Evolutionary conservation across 306 rosid species (phyloP), one percentile per base, ranked within the genome.

Genomic region (Amphicarpaea edgeworthii): DNA sequence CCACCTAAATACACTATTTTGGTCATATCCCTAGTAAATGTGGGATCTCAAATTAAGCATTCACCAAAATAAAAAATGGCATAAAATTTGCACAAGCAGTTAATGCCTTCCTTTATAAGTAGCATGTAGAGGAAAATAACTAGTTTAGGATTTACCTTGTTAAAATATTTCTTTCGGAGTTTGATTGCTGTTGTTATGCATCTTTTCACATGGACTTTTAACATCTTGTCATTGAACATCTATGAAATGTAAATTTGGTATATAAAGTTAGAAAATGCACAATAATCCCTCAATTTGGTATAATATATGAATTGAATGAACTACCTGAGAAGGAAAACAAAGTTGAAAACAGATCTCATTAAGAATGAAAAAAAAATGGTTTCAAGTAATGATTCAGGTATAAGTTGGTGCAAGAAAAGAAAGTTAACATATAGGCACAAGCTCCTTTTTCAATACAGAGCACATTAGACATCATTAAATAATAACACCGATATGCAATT

Each of bases 161-260:
- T 84, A 43, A 91, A 75, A 80, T 93, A 93, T 85, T 93, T 93
- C 87, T 91, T 91, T 69, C 97, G 87, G 60, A 93, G 88, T 82
- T 87, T 93, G 86, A 93, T 84, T 64, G 97, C 97, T 37, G 83
- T 79, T 75, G 81, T 85, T 82, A 91, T 71, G 75, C 93, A 87
- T 78, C 96, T 88, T 86, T 84, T 93, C 47, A 91, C 96, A 81
- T 85, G 80, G 78, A 93, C 87, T 88, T 84, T 88, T 85, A 93
- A 82, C 86, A 89, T 79, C 3, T 91, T 93, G 84, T 93, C 98
- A 75, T 93, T 93, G 83, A 91, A 91, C 79, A 91, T 87, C 98
- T 93, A 91, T 53, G 78, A 70, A n/a, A 45, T 66, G 41, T 37
- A 54, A 67, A 72, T 38, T 45, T 73, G 78, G 66, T 55, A 62